A percentile compares a stretch with the other conserved stretches of the same genome.
phyloP scores from a whole-genome alignment of 2,329 filamentous ascomycete genomes.

The Fusarium sp. region DNA sequence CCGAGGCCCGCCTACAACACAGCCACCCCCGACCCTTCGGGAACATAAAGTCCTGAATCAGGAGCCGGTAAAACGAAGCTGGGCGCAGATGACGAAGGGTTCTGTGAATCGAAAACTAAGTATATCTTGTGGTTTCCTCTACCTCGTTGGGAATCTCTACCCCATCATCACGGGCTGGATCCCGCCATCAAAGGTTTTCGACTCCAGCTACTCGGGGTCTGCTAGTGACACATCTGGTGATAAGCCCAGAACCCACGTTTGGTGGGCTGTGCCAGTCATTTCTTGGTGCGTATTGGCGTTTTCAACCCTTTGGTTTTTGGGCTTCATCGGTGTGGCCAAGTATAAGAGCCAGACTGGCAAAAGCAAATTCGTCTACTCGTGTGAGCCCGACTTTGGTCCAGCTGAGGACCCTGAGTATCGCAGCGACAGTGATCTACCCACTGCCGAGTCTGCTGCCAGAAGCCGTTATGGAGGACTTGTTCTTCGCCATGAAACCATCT shows the following conservation, averaged over 20 bases:
- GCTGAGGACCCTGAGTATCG: not conserved
- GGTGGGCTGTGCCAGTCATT: not conserved
- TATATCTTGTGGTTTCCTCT: not conserved
- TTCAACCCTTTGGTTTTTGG: not conserved
- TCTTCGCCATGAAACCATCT: not conserved
- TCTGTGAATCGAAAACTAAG: not conserved
- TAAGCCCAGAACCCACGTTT: not conserved
- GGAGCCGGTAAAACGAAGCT: not conserved
- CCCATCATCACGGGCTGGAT: not conserved
- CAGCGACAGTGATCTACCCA: not conserved
- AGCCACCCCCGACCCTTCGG: not conserved
- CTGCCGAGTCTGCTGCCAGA: not conserved
- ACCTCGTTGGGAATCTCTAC: not conserved
- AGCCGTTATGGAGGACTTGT: not conserved
- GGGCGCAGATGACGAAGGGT: not conserved
- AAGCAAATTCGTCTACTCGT: not conserved
- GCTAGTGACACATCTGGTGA: too few species aligned
- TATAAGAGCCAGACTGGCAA: not conserved
- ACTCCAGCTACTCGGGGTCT: too few species aligned
- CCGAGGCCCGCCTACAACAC: not conserved
- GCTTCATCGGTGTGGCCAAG: not conserved
- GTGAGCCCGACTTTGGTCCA: not conserved
- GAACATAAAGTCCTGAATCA: not conserved
- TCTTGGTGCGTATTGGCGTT: not conserved
- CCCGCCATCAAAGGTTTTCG: not conserved